phyloP scores from a whole-genome alignment of 2,329 filamentous ascomycete genomes.

The Raffaelea deltoideospora region DNA sequence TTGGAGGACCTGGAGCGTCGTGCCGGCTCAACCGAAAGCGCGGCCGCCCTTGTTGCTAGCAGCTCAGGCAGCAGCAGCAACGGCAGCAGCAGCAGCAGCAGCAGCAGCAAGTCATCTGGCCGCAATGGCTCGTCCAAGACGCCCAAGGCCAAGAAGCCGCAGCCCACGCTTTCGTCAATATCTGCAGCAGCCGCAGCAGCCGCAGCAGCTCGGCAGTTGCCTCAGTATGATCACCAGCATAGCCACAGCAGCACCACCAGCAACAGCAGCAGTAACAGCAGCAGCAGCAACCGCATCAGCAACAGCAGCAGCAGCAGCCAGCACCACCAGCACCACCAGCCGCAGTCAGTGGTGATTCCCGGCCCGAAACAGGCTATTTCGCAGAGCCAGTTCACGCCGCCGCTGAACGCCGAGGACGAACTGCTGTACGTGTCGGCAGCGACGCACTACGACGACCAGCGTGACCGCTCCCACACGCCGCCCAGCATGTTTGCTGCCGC shows the following conservation, averaged over 20 bases:
- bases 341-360: slow-evolving; percentile 18
- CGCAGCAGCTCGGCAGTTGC: slow-evolving; percentile 10
- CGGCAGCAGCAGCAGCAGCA: slow-evolving; percentile 16
- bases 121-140: slow-evolving; percentile 6
- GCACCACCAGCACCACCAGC: slow-evolving; percentile 10
- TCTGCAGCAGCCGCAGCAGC: slow-evolving; percentile 11
- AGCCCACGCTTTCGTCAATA: slow-evolving; percentile 12
- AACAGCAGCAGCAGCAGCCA: not conserved
- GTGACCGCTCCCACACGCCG: slow-evolving; percentile 56
- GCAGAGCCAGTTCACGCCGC: slow-evolving; percentile 44
- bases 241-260: slow-evolving; percentile 5
- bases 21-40: slow-evolving; percentile 33
- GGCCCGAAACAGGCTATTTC: slow-evolving; percentile 23
- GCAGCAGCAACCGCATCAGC: too few species aligned
- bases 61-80: slow-evolving; percentile 4
- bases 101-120: slow-evolving; percentile 15
- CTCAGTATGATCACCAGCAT: slow-evolving; percentile 9
- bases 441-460: slow-evolving; percentile 42
- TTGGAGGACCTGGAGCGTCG: slow-evolving; percentile 73
- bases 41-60: not conserved
- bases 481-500: slow-evolving; percentile 36
- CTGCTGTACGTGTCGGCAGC: slow-evolving; percentile 49
- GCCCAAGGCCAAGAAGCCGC: slow-evolving; percentile 24
- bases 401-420: slow-evolving; percentile 47
- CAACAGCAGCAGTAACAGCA: slow-evolving; percentile 13